Base-by-base conservation (phyloP, 2,329 filamentous ascomycete species). In the Raffaelea arxii region DNA sequence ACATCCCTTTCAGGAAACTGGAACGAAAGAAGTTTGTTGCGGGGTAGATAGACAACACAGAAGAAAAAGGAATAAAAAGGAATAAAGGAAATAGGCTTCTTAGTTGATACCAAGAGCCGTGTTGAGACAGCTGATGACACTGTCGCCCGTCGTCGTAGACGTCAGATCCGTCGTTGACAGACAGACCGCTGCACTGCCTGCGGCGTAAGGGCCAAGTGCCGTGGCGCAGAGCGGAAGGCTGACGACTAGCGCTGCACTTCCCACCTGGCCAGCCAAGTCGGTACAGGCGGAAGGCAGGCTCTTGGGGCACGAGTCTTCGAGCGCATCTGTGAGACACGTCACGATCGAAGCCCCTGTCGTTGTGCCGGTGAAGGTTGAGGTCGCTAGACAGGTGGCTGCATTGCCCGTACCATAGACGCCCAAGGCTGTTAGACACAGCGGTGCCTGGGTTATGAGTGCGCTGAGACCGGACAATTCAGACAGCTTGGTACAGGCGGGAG, bases 171-270 rank as follows among this genome's bases (percentile, higher is more conserved):
- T 22, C 5, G 39, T 46, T 23, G 38, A 40, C 27, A 53, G 35
- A 27, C 51, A 54, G 2, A 18, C 3, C 6, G 43, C 43, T 2
- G 41, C 44, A 9, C 44, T 43, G 46, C 49, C 55, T 44, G 56
- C 49, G 16, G 51, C 56, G 41, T 55, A 55, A 25, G 60, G 50
- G 12, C 61, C 62, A 16, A 54, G 46, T 11, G 56, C 46, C 12
- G 59, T 56, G 19, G 59, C 46, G 18, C 62, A 58, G 3, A 57
- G 52, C 16, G 57, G 54, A 18, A 52, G 46, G 44, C 60, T 51
- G 24, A 56, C 58, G 41, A 60, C 56, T 25, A 49, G 32, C 4
- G 12, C 25, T 1, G 48, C 22, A n/a, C n/a, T n/a, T 18, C 46
- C 44, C 6, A 7, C 25, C 6, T 39, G 1, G 43, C 47, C 46